Evolutionary conservation across 169 alveolate species (phyloP).

Genomic region (Fabrea salina): DNA sequence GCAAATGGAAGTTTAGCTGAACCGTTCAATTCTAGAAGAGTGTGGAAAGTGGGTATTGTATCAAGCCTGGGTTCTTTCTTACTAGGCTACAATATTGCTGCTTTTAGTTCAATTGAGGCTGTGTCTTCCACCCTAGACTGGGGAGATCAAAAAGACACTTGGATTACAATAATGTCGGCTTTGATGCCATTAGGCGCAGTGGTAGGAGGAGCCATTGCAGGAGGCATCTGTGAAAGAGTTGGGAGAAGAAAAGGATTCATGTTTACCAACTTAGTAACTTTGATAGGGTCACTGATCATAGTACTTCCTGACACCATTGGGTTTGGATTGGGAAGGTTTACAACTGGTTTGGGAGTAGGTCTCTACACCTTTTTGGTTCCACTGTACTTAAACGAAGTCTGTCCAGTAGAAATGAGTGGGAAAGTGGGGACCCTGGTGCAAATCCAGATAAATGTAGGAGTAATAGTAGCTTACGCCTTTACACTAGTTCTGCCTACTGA

Average conservation of each 20-base stretch:
- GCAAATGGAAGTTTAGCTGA: too few species aligned
- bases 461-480: neutral
- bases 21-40: too few species aligned
- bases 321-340: neutral
- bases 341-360: neutral
- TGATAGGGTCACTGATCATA: too few species aligned
- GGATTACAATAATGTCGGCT: neutral
- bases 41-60: neutral
- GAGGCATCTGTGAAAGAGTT: too few species aligned
- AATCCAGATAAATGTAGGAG: neutral
- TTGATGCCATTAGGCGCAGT: too few species aligned
- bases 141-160: constrained; percentile 1
- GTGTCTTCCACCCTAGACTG: constrained; percentile 11
- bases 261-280: too few species aligned
- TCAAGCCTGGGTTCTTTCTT: constrained; percentile 20
- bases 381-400: neutral
- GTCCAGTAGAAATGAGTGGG: neutral
- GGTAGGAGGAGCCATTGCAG: too few species aligned
- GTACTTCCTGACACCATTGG: too few species aligned
- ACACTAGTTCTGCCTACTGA: neutral
- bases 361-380: neutral
- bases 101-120: constrained; percentile 1
- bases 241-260: too few species aligned
- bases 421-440: neutral
- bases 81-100: constrained; percentile 24